Percentiles rank a stretch among this genome's conserved stretches.
These are phyloP conservation scores for Filobasidium floriforme DNA, from an alignment of 768 basidiomycete genomes.

Conservation along the genomic window DNA sequence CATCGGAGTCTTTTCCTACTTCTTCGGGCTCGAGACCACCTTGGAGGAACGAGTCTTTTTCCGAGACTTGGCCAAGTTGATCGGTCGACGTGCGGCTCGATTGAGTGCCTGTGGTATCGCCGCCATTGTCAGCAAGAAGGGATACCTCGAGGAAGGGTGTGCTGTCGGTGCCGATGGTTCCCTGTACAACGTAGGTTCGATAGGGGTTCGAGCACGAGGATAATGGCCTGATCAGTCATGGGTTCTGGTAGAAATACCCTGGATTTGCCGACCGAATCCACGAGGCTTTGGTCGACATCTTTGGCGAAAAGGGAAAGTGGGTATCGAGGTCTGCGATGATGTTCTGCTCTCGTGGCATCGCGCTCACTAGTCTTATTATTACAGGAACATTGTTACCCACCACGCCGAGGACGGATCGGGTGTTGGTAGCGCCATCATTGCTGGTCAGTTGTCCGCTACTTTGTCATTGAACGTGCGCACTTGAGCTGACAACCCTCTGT, in stretches of 20 bases:
- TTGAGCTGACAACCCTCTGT: no score
- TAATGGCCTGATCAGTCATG: background rate
- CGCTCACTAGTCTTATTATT: background rate
- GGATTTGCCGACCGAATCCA: constrained; percentile 88
- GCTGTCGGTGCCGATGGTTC: constrained; percentile 85
- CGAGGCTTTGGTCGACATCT: constrained; percentile 84
- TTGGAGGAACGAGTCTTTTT: constrained; percentile 95
- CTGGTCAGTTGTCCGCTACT: constrained; percentile 50
- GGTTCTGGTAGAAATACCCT: constrained; percentile 78
- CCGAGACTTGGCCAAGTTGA: constrained; percentile 80
- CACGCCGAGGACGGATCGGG: constrained; percentile 89
- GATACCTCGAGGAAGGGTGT: constrained; percentile 66
- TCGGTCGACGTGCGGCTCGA: constrained; percentile 80
- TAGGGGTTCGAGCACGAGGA: background rate
- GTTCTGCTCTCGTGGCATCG: background rate
- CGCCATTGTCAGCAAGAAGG: constrained; percentile 90
- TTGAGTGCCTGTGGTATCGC: constrained; percentile 93
- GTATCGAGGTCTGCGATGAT: constrained; percentile 36
- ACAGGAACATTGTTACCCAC: constrained; percentile 64
- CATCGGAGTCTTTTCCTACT: constrained; percentile 94
- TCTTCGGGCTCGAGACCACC: constrained; percentile 93
- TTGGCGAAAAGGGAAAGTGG: constrained; percentile 88
- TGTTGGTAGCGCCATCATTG: constrained; percentile 94
- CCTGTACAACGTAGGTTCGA: constrained; percentile 72
- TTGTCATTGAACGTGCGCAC: no score